A percentile compares a stretch with the other conserved stretches of the same genome.
Evolutionary conservation across 129 eudicot genomes (phyloP).

Genomic region (Mikania micrantha): DNA sequence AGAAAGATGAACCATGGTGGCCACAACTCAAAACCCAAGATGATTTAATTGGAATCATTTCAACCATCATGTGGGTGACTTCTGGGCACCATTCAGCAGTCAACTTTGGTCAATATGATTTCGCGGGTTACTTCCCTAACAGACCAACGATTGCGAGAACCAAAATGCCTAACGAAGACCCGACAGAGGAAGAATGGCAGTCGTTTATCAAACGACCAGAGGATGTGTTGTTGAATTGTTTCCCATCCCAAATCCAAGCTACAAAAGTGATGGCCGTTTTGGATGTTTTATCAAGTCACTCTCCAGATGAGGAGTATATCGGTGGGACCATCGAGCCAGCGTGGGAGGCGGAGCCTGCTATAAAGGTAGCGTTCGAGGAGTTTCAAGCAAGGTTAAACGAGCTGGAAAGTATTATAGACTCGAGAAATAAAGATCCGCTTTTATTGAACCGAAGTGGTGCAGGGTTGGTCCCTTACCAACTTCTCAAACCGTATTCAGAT

Average conservation of each 20-base stretch:
- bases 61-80: slow-evolving; percentile 36
- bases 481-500: slow-evolving; percentile 31
- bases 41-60: slow-evolving; percentile 22
- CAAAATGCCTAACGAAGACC: slow-evolving; percentile 36
- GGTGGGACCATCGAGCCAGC: slow-evolving; percentile 24
- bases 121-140: slow-evolving; percentile 40
- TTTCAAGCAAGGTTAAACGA: slow-evolving; percentile 13
- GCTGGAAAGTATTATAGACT: slow-evolving; percentile 25
- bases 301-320: slow-evolving; percentile 32
- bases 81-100: slow-evolving; percentile 48
- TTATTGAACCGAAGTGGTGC: slow-evolving; percentile 28
- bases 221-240: slow-evolving; percentile 18
- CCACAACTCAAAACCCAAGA: slow-evolving; percentile 31
- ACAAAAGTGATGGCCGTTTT: slow-evolving; percentile 28
- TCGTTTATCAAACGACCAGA: slow-evolving; percentile 28
- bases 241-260: slow-evolving; percentile 36
- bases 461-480: slow-evolving; percentile 34
- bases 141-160: slow-evolving; percentile 30
- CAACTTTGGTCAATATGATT: slow-evolving; percentile 46
- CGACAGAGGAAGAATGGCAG: slow-evolving; percentile 27
- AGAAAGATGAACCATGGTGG: slow-evolving; percentile 58
- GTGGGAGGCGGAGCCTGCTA: slow-evolving; percentile 29
- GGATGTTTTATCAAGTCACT: slow-evolving; percentile 34
- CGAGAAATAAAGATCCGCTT: slow-evolving; percentile 5
- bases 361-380: slow-evolving; percentile 22